These are phyloP conservation scores for Letharia lupina DNA, from an alignment of 495 filamentous ascomycete species.

Conservation along the genomic window DNA sequence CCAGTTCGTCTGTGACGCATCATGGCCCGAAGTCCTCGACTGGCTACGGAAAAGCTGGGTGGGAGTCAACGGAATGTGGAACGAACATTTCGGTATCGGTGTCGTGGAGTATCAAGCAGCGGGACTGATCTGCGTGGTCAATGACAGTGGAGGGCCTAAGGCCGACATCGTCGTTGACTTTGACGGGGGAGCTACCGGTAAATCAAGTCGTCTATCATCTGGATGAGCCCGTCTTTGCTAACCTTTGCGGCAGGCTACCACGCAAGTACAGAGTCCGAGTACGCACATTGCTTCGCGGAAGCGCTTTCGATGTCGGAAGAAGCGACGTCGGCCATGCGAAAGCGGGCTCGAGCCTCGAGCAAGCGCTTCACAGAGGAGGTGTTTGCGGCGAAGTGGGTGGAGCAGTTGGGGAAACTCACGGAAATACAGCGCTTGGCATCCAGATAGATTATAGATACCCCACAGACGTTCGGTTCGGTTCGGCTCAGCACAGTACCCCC, in stretches of 20 bases:
- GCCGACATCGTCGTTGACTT: conserved; percentile 80
- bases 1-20: conserved; percentile 79
- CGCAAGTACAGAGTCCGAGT: conserved; percentile 66
- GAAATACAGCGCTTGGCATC: conserved; percentile 31
- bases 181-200: conserved; percentile 66
- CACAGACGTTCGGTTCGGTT: neutral
- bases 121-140: conserved; percentile 82
- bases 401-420: conserved; percentile 63
- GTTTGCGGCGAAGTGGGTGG: conserved; percentile 68
- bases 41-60: conserved; percentile 67
- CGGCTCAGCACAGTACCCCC: neutral
- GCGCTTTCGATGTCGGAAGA: conserved; percentile 57
- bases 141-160: conserved; percentile 85
- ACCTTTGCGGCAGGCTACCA: conserved; percentile 57
- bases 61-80: conserved; percentile 98
- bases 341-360: conserved; percentile 65
- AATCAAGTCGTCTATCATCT: conserved; percentile 3
- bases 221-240: neutral
- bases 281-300: conserved; percentile 67
- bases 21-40: conserved; percentile 74
- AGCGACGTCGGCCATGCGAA: conserved; percentile 63
- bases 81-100: conserved; percentile 97
- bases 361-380: conserved; percentile 79
- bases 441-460: conserved; percentile 8
- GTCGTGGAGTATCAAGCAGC: conserved; percentile 98